Base-by-base conservation (phyloP, 768 basidiomycete species). In the Galerina sulciceps region DNA sequence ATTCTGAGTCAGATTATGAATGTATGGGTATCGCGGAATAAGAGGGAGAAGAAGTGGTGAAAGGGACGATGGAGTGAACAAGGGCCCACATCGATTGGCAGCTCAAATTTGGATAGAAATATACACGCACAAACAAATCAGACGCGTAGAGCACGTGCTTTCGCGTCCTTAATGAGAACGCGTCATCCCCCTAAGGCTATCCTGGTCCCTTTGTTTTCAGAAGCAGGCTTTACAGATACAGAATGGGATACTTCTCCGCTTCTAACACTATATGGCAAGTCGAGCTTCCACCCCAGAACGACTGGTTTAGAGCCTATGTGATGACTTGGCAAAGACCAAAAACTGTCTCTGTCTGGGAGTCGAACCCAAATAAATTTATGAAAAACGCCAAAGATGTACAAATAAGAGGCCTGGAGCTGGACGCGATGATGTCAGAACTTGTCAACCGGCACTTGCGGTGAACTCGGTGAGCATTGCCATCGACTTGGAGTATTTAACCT, bases 71-170 rank as follows among this genome's bases (percentile, higher is more conserved):
- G 46, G 47, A 36, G 36, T 49, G n/a, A 53, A 55, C 48, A 52
- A 52, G 41, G 58, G 51, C 15, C 46, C 42, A 18, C 46, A 60
- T 57, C 57, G 50, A 56, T 63, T 36, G 51, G 46, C 11, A 15
- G 61, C 47, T 65, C 62, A 62, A 48, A 59, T 62, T 59, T 49
- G 57, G 62, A 61, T 26, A 51, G 26, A 18, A 62, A 58, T 58
- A 52, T 65, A 57, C 63, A 63, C 34, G 22, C 37, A 41, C 64
- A 69, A 65, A 67, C 55, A 69, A 66, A 56, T 58, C 45, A 58
- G 31, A 60, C 68, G 68, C 68, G 66, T 59, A 23, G 23, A 43
- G 38, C 65, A 67, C 63, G 65, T 64, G 65, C 51, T 55, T 55
- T 57, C 48, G 60, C 57, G 57, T 41, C 22, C 20, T 57, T 57